Evolutionary conservation across 148 eudicot genomes (phyloP), one percentile per base, ranked within the genome.

Genomic region (Selenicereus undatus): DNA sequence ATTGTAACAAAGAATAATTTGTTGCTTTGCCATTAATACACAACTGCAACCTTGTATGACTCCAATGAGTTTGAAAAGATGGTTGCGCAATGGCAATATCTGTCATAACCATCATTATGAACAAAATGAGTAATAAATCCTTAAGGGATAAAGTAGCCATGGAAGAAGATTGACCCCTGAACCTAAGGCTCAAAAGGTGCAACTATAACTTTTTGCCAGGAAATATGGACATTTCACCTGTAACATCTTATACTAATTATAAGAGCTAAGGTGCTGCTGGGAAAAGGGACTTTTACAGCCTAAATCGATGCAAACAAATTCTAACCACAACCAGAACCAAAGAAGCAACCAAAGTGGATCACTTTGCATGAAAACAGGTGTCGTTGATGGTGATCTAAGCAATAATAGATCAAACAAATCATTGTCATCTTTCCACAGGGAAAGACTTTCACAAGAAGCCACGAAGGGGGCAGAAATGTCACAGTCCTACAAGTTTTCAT

Each of bases 81-180:
- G 93, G 86, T 78, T 88, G 90, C 81, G 91, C 82, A 84, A 90
- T 88, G 85, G 93, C 91, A 83, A 92, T 91, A 91, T 92, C 99
- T 93, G 90, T 85, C 89, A 85, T 42, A 71, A 84, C 78, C n/a
- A 73, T 17, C 76, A 80, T 21, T 32, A 21, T 35, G n/a, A 76
- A 45, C 75, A 68, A 35, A 50, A 78, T 42, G 30, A 77, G 48
- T 75, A 81, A 22, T 76, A 69, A 39, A 39, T 54, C 30, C 20
- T 20, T 24, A 1, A 42, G 36, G 43, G 3, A 51, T 7, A 29
- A 70, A 74, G 56, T 56, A 74, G 26, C n/a, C 26, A 80, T 80
- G 52, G 45, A 81, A 64, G 8, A 45, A 56, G 43, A 75, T 22
- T 32, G 32, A 32, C 32, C 32, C 32, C 32, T 32, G 32, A 32